Conservation (phyloP, 2,329 filamentous ascomycete genomes). For the Cladosporium sphaerospermum region DNA sequence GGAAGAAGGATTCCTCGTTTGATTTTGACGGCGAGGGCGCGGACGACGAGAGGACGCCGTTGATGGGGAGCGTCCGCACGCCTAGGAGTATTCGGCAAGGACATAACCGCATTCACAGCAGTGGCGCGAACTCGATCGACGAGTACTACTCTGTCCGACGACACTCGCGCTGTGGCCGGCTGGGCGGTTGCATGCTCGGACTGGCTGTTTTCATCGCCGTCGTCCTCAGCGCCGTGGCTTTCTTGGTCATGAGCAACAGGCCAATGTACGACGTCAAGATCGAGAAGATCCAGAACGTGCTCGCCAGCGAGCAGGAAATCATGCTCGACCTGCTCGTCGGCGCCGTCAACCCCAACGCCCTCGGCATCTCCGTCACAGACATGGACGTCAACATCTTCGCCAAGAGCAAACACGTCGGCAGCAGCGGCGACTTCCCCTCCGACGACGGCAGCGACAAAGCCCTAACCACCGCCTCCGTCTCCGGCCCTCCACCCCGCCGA, state of each 20-base stretch:
- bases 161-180: constrained; percentile 46
- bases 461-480: background rate
- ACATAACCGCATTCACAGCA: constrained; percentile 1
- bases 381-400: constrained; percentile 92
- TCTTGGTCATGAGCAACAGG: constrained; percentile 87
- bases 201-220: constrained; percentile 74
- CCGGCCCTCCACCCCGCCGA: background rate
- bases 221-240: constrained; percentile 76
- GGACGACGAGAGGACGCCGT: constrained; percentile 79
- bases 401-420: constrained; percentile 71
- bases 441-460: background rate
- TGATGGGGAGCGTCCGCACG: constrained; percentile 61
- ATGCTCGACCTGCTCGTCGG: constrained; percentile 88
- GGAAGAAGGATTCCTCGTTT: constrained; percentile 60
- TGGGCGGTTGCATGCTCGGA: constrained; percentile 83
- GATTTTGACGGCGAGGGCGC: constrained; percentile 76
- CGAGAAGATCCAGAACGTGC: constrained; percentile 75
- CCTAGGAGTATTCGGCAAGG: constrained; percentile 57
- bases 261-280: constrained; percentile 75
- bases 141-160: constrained; percentile 35
- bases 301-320: constrained; percentile 88
- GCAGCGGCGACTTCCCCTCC: constrained; percentile 1
- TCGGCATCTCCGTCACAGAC: constrained; percentile 76
- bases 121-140: constrained; percentile 17
- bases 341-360: constrained; percentile 87